Evolutionary conservation across 768 basidiomycete species (phyloP), one percentile per base, ranked within the genome.

Genomic region (Cystofilobasidium ferigula): DNA sequence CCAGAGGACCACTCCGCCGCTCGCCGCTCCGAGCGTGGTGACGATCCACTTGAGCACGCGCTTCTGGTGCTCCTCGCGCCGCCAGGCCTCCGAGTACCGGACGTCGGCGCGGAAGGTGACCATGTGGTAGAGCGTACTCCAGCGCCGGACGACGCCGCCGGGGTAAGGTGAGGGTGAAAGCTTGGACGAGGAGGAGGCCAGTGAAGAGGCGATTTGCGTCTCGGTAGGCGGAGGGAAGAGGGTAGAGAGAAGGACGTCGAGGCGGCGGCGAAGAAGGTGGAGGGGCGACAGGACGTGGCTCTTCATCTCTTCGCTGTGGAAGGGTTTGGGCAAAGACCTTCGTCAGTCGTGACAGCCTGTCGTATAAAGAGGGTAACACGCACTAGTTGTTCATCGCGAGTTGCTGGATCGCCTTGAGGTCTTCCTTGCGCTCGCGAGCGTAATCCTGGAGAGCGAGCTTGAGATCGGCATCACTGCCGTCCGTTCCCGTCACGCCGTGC

Each of bases 301-400:
- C 70, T 92, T 84, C 93, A 97, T 97, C 77, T 95, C 92, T 71
- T 85, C 81, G 76, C 93, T 97, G 75, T 26, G 48, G 24, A 8
- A 42, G 63, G 34, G 35, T 35, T 48, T 26, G 34, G 64, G 14
- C 36, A 32, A 38, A 18, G 22, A 38, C 24, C 24, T n/a, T 51
- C 22, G 59, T 28, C 36, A 54, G 61, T 26, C 12, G 28, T 18
- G 61, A 34, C 22, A 53, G 10, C 9, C n/a, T n/a, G n/a, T n/a
- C n/a, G n/a, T n/a, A n/a, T n/a, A n/a, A n/a, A n/a, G n/a, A n/a
- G n/a, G 8, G 38, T 61, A 67, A 69, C 28, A 82, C 93, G 77
- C 77, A 93, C 93, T 97, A 99, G 79, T 99, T 97, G 71, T 87
- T 82, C 87, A 94, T 89, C 28, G 94, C 94, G 58, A 99, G 82